phyloP scores from a whole-genome alignment of 345 rosid species.

The Cardamine occulta region DNA sequence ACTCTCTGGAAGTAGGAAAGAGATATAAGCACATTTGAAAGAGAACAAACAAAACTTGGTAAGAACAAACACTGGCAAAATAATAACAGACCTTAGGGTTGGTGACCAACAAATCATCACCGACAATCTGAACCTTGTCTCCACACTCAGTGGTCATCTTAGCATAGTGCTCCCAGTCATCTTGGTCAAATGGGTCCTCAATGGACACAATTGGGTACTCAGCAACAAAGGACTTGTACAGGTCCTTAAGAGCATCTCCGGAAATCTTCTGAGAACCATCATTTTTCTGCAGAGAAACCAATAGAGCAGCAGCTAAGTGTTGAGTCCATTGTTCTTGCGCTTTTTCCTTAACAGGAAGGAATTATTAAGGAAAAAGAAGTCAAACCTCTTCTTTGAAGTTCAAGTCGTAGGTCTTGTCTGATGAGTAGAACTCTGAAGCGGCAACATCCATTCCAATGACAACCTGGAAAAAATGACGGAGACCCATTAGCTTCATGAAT shows the following conservation, averaged over 20 bases:
- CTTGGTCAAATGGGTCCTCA: conserved; percentile 98
- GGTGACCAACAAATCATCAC: conserved; percentile 97
- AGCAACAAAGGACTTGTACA: conserved; percentile 83
- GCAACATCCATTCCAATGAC: conserved; percentile 99
- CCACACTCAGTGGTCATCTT: conserved; percentile 88
- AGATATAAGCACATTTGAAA: not conserved
- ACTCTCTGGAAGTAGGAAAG: conserved; percentile 64
- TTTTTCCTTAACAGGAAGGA: not conserved
- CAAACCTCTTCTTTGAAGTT: conserved; percentile 84
- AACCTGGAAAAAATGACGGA: conserved; percentile 54
- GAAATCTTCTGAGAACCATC: conserved; percentile 88
- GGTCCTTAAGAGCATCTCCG: conserved; percentile 80
- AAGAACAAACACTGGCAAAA: conserved; percentile 10
- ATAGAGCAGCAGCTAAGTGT: not conserved
- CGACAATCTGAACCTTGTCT: conserved; percentile 79
- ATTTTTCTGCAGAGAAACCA: conserved; percentile 59
- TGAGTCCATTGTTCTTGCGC: not conserved
- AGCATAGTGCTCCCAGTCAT: conserved; percentile 88
- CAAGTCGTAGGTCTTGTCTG: conserved; percentile 82
- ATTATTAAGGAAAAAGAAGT: not conserved
- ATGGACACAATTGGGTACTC: conserved; percentile 97
- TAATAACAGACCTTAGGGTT: conserved; percentile 72
- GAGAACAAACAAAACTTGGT: not conserved
- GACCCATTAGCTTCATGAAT: not conserved
- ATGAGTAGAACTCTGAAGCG: conserved; percentile 88